These are phyloP conservation scores for Xylaria curta DNA, from an alignment of 495 filamentous ascomycete species.

Conservation along the genomic window DNA sequence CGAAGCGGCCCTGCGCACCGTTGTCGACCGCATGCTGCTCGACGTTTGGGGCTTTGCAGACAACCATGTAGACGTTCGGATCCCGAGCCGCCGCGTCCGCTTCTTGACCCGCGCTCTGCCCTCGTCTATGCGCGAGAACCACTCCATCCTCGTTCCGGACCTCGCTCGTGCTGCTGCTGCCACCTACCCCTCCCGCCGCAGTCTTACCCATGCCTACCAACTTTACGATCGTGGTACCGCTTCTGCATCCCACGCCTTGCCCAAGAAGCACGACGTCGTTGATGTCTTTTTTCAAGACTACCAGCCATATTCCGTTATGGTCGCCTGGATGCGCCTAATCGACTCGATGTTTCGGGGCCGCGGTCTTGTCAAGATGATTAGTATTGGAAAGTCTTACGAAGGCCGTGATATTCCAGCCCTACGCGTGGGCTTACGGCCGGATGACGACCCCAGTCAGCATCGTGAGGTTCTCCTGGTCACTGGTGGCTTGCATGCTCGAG, in stretches of 20 bases:
- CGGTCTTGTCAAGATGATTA: constrained; percentile 72
- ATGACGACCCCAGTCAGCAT: constrained; percentile 45
- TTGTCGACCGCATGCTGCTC: constrained; percentile 75
- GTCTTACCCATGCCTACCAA: constrained; percentile 13
- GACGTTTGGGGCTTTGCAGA: constrained; percentile 90
- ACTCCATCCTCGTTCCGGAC: constrained; percentile 80
- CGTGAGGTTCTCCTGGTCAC: constrained; percentile 80
- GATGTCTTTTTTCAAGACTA: constrained; percentile 90
- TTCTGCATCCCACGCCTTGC: constrained; percentile 25
- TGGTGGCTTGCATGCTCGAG: constrained; percentile 87
- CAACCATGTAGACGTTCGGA: constrained; percentile 84
- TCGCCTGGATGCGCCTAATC: constrained; percentile 88
- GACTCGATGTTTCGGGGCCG: constrained; percentile 80
- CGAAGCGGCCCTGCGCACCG: constrained; percentile 73
- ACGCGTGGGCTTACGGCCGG: constrained; percentile 71
- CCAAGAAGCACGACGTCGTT: constrained; percentile 44
- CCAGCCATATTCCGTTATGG: constrained; percentile 75
- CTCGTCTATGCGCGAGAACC: constrained; percentile 70
- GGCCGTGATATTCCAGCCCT: constrained; percentile 84
- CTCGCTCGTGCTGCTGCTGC: constrained; percentile 77
- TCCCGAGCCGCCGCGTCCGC: constrained; percentile 77
- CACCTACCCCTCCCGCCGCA: constrained; percentile 68
- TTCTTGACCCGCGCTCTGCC: constrained; percentile 87
- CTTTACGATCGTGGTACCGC: constrained; percentile 36
- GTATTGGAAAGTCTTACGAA: constrained; percentile 81